phyloP scores from a whole-genome alignment of 176 grass and related monocot genomes.

The Chrysopogon serrulatus region DNA sequence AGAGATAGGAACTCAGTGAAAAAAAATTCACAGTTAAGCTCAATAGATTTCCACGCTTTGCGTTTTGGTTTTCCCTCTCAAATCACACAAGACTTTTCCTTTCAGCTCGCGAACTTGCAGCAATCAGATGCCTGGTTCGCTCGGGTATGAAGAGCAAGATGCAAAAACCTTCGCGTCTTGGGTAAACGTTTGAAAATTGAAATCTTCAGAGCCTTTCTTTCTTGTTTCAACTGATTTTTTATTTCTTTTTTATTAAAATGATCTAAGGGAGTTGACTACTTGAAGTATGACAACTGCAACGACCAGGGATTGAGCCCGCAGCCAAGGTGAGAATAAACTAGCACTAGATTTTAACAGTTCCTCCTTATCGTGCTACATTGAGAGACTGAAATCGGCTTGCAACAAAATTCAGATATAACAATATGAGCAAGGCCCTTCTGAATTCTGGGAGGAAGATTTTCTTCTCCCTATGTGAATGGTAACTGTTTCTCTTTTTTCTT shows the following conservation, averaged over 20 bases:
- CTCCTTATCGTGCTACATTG: background rate
- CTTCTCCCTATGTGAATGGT: conserved; percentile 59
- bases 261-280: conserved; percentile 8
- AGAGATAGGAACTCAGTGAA: background rate
- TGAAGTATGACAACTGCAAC: conserved; percentile 22
- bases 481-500: background rate
- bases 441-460: conserved; percentile 45
- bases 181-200: conserved; percentile 5
- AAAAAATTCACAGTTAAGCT: background rate
- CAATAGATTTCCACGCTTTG: background rate
- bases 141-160: conserved; percentile 50
- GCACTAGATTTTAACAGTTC: background rate
- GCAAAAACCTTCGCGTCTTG: conserved; percentile 34
- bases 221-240: background rate
- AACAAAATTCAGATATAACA: conserved; percentile 28
- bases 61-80: background rate
- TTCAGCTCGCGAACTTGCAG: conserved; percentile 44
- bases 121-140: conserved; percentile 46
- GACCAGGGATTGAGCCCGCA: background rate
- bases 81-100: background rate
- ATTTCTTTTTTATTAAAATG: no score
- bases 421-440: conserved; percentile 41
- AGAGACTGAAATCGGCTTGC: background rate
- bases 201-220: background rate
- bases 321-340: background rate